Evolutionary conservation across 2,329 filamentous ascomycete species (phyloP).

Genomic region (Colletotrichum brevisporum): DNA sequence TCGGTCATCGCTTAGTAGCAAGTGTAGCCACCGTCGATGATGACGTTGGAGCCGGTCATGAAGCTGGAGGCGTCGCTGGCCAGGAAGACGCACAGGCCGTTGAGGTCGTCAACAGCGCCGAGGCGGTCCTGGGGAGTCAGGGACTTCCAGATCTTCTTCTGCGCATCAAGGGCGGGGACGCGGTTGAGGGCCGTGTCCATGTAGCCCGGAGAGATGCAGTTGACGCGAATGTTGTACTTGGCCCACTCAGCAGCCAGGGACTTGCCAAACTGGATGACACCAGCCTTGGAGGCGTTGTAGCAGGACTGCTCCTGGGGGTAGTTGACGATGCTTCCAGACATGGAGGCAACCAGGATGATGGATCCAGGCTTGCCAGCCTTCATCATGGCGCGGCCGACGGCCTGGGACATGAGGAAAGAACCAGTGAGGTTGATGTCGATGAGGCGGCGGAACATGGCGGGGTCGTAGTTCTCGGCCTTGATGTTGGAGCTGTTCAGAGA

Average conservation of each 20-base stretch:
- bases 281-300: conserved; percentile 89
- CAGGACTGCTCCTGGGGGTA: conserved; percentile 86
- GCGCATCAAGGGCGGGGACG: conserved; percentile 81
- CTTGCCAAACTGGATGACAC: conserved; percentile 83
- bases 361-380: conserved; percentile 77
- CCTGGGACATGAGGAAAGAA: conserved; percentile 82
- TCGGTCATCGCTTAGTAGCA: conserved; percentile 62
- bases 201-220: conserved; percentile 88
- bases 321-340: conserved; percentile 89
- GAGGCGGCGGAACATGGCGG: conserved; percentile 81
- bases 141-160: conserved; percentile 86
- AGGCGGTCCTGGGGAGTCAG: conserved; percentile 81
- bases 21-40: conserved; percentile 80
- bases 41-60: conserved; percentile 83
- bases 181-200: conserved; percentile 89
- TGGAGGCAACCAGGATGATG: conserved; percentile 83
- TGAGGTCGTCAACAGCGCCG: conserved; percentile 81
- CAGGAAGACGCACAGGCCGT: conserved; percentile 82
- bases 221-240: conserved; percentile 84
- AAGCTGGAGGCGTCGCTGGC: conserved; percentile 80
- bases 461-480: conserved; percentile 83
- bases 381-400: conserved; percentile 82
- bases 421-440: conserved; percentile 88
- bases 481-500: conserved; percentile 73
- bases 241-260: conserved; percentile 89